A percentile compares a stretch with the other conserved stretches of the same genome.
Evolutionary conservation across 2,329 filamentous ascomycete genomes (phyloP).

Genomic region (Beauveria asiatica): DNA sequence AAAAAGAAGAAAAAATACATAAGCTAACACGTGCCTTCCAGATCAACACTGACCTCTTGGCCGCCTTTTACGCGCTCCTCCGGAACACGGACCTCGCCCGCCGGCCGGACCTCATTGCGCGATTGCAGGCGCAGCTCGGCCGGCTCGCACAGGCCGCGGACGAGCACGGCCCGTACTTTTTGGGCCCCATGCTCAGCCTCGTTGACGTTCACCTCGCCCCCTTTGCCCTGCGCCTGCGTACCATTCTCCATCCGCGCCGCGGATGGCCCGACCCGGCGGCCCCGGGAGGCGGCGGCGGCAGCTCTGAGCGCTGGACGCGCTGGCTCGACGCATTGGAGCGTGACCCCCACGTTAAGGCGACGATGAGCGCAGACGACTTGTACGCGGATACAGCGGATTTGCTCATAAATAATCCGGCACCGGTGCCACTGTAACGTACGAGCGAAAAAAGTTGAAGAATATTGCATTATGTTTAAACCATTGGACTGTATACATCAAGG

Average conservation of each 20-base stretch:
- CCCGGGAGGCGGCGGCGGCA: not conserved
- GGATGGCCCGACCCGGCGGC: constrained; percentile 44
- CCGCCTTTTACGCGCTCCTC: constrained; percentile 66
- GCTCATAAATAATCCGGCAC: constrained; percentile 20
- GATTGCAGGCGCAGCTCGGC: constrained; percentile 57
- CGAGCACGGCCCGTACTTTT: constrained; percentile 60
- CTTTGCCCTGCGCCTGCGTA: constrained; percentile 61
- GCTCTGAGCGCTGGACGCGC: constrained; percentile 50
- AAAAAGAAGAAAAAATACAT: no score
- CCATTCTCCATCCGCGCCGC: constrained; percentile 55
- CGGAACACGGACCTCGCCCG: constrained; percentile 53
- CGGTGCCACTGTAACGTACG: not conserved
- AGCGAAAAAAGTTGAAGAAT: not conserved
- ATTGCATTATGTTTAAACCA: not conserved
- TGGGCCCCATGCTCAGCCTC: constrained; percentile 41
- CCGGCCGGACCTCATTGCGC: constrained; percentile 49
- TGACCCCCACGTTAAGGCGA: constrained; percentile 54
- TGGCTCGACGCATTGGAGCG: constrained; percentile 65
- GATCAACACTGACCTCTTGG: constrained; percentile 70
- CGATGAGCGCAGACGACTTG: constrained; percentile 52
- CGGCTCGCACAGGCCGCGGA: constrained; percentile 39
- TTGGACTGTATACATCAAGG: not conserved
- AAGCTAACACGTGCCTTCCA: constrained; percentile 21
- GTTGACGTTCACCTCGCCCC: constrained; percentile 71
- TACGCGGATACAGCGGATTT: constrained; percentile 52